A percentile compares a stretch with the other conserved stretches of the same genome.
Evolutionary conservation across 345 rosid species (phyloP).

Genomic region (Pistacia integerrima): DNA sequence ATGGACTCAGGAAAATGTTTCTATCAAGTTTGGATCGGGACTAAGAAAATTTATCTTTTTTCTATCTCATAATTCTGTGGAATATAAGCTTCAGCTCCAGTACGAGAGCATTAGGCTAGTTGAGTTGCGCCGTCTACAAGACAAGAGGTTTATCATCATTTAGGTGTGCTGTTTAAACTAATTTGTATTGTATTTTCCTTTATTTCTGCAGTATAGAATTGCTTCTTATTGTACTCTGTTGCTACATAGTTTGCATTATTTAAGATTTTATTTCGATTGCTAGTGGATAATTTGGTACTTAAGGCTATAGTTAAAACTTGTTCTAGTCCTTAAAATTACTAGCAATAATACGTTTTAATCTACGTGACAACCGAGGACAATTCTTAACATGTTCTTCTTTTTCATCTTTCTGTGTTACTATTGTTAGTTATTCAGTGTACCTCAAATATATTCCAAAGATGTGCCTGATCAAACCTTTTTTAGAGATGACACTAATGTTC

Average conservation of each 20-base stretch:
- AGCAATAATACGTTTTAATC: background rate
- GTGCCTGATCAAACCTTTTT: conserved; percentile 12
- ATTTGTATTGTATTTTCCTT: too few relatives aligned
- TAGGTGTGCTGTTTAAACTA: conserved; percentile 31
- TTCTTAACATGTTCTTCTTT: background rate
- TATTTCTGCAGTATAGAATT: background rate
- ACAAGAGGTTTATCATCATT: conserved; percentile 27
- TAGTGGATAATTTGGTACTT: background rate
- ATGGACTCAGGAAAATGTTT: conserved; percentile 31
- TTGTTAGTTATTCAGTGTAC: background rate
- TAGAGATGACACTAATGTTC: conserved; percentile 38
- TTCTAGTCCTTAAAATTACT: too few relatives aligned
- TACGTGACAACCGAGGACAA: background rate
- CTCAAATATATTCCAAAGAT: background rate
- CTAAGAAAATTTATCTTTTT: conserved; percentile 27
- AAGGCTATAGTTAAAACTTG: background rate
- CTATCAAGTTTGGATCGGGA: conserved; percentile 20
- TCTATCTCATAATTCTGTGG: conserved; percentile 6
- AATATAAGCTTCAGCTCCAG: conserved; percentile 39
- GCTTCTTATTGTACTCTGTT: background rate
- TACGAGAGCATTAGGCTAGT: conserved; percentile 39
- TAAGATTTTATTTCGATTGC: background rate
- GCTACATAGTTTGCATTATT: background rate
- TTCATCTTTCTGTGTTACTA: background rate
- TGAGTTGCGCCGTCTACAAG: conserved; percentile 19